Evolutionary conservation across 169 alveolate genomes (phyloP).

Genomic region (Condylostoma magnum): DNA sequence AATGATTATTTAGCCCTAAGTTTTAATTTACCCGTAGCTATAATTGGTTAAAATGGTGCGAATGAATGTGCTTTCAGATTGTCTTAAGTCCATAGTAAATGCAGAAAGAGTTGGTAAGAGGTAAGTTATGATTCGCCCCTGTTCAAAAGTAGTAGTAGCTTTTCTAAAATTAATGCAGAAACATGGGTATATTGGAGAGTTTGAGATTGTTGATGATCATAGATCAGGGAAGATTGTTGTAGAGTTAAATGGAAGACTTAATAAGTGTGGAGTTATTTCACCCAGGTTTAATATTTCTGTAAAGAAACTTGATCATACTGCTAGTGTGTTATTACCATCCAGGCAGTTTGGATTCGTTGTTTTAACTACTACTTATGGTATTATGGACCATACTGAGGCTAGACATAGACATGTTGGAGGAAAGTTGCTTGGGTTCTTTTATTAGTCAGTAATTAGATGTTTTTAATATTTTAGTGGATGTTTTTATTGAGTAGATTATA

Average conservation of each 20-base stretch:
- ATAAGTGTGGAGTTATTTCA: conserved; percentile 99
- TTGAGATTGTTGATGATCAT: conserved; percentile 99
- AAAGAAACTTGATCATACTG: conserved; percentile 92
- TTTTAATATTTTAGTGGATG: too few relatives aligned
- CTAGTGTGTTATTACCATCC: conserved; percentile 96
- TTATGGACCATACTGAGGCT: conserved; percentile 99
- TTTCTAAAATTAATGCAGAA: conserved; percentile 98
- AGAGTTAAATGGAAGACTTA: conserved; percentile 97
- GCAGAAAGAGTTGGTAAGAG: conserved; percentile 99
- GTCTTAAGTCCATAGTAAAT: conserved; percentile 96
- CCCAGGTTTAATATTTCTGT: conserved; percentile 90
- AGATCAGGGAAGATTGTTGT: conserved; percentile 98
- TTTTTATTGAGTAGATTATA: too few relatives aligned
- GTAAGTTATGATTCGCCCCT: conserved; percentile 97
- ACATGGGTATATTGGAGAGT: conserved; percentile 97
- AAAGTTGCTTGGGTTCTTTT: conserved; percentile 98
- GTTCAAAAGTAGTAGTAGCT: conserved; percentile 95
- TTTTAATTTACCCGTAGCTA: too few relatives aligned
- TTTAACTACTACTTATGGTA: conserved; percentile 97
- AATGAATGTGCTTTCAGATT: conserved; percentile 96
- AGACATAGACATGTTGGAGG: conserved; percentile 99
- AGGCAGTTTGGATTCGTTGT: conserved; percentile 99
- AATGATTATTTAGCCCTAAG: too few relatives aligned
- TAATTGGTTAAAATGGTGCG: conserved; percentile 99
- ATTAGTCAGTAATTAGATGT: too few relatives aligned